phyloP scores from a whole-genome alignment of 2,329 filamentous ascomycete species.

The Colletotrichum horii region DNA sequence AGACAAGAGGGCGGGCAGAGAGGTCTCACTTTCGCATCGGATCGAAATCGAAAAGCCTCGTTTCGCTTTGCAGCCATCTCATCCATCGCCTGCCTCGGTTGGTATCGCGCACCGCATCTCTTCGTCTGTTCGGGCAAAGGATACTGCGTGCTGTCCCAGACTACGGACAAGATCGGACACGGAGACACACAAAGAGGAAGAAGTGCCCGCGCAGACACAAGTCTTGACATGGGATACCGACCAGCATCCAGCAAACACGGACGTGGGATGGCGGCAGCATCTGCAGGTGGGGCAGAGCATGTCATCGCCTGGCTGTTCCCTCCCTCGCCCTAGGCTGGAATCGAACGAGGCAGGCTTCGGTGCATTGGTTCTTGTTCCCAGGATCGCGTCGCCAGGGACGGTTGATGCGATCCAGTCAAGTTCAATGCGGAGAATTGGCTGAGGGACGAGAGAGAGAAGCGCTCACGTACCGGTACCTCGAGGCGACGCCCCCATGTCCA shows the following conservation, averaged over 20 bases:
- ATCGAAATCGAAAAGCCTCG: not conserved
- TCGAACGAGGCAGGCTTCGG: constrained; percentile 15
- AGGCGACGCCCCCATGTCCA: not conserved
- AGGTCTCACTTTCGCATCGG: not conserved
- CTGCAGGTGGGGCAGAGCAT: constrained; percentile 13
- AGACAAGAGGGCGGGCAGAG: not conserved
- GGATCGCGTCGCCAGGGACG: constrained; percentile 2
- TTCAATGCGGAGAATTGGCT: constrained; percentile 15
- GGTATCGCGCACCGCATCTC: not conserved
- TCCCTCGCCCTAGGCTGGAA: not conserved
- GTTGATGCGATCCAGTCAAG: constrained; percentile 22
- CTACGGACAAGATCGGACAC: not conserved
- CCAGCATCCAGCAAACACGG: not conserved
- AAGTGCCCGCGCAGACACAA: not conserved
- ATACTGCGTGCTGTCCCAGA: not conserved
- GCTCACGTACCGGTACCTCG: constrained; percentile 9
- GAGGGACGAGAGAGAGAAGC: not conserved
- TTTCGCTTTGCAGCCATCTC: not conserved
- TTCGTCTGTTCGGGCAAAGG: not conserved
- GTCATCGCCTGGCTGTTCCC: constrained; percentile 12
- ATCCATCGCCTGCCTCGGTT: not conserved
- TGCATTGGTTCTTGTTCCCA: constrained; percentile 13
- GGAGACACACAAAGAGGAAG: not conserved
- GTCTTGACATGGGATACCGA: not conserved
- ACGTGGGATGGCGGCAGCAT: not conserved